Evolutionary conservation across 331 rosid genomes (phyloP), one percentile per base, ranked within the genome.

Genomic region (Stylosanthes scabra): DNA sequence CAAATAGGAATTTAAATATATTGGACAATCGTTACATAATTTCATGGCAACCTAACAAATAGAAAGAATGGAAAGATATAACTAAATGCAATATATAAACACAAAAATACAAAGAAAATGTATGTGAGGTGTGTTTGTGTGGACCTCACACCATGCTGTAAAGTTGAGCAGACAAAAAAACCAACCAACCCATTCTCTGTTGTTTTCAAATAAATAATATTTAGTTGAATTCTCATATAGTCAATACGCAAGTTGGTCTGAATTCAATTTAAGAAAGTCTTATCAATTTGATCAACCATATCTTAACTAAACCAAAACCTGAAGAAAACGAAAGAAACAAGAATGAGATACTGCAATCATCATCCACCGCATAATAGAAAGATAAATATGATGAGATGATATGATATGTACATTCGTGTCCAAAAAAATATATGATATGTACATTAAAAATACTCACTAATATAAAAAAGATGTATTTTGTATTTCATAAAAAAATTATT

Each of bases 251-350:
- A 57, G 29, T 74, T 78, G 68, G 45, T 49, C 60, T 81, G 64
- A 69, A 59, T 69, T 66, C 42, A 39, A 74, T 71, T 71, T 62
- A 12, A 39, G 52, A 11, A 46, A 16, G 74, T 79, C 83, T 46
- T 81, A 76, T 66, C 59, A 45, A 47, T 12, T 37, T 44, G 60
- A 86, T 68, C 71, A 37, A n/a, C 72, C 64, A 60, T 66, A 84
- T 84, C 87, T 76, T 74, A 84, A 74, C 82, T 55, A 71, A 78
- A 13, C 86, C 34, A 76, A 83, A 86, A 61, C 78, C 37, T 49
- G 34, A 71, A 61, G 68, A 46, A 55, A 49, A 71, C 47, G 25
- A 55, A 55, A 68, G 44, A 55, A 72, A 79, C 80, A 76, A 76
- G 64, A 44, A 47, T 13, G 57, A 74, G 81, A 82, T 75, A 20